phyloP scores from a whole-genome alignment of 2,329 filamentous ascomycete genomes.

The Aspergillus arachidicola region DNA sequence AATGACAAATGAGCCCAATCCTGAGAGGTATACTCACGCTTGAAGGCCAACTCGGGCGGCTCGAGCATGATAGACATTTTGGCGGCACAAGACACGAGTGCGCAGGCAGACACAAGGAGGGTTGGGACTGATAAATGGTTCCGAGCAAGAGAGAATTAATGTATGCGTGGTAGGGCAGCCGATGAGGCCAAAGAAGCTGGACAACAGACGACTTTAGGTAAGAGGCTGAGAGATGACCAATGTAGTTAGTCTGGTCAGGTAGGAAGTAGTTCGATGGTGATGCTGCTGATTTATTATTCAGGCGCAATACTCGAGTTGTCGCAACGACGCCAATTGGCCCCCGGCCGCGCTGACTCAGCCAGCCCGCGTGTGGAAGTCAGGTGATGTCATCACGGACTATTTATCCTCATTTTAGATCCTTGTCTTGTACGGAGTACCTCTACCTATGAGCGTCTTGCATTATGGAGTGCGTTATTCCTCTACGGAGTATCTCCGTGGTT shows the following conservation, averaged over 20 bases:
- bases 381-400: conserved; percentile 34
- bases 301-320: conserved; percentile 3
- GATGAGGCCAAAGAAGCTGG: neutral
- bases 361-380: conserved; percentile 23
- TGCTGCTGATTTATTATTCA: conserved; percentile 7
- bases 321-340: conserved; percentile 1
- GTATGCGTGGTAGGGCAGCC: neutral
- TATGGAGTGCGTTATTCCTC: neutral
- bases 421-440: neutral
- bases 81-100: conserved; percentile 15
- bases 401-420: conserved; percentile 16
- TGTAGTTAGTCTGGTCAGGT: neutral
- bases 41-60: conserved; percentile 88
- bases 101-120: neutral
- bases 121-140: conserved; percentile 8
- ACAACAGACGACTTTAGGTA: neutral
- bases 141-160: neutral
- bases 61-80: conserved; percentile 95
- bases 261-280: neutral
- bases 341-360: conserved; percentile 24
- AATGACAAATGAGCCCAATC: neutral
- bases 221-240: conserved; percentile 2
- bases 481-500: neutral
- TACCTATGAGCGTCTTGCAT: neutral
- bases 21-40: conserved; percentile 59